Conservation (phyloP, 73 alveolate genomes). For the Paramecium sexaurelia region DNA sequence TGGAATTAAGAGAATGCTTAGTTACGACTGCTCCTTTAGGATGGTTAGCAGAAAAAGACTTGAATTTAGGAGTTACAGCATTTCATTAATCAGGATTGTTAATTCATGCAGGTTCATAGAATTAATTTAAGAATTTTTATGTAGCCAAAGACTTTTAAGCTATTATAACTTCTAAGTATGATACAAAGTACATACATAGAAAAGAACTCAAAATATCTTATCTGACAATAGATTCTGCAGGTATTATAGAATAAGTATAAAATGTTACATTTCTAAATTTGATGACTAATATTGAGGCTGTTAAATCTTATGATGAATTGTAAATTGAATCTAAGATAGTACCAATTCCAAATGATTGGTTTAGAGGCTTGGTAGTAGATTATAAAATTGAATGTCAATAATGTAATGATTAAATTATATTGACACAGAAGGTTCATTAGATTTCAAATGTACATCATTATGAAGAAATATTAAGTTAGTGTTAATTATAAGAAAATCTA, state of each 20-base stretch:
- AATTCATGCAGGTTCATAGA: not conserved
- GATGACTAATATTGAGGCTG: constrained; percentile 8
- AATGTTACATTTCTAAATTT: not conserved
- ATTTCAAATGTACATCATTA: not conserved
- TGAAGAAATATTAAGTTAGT: not conserved
- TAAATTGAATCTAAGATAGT: not conserved
- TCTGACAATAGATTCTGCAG: constrained; percentile 12
- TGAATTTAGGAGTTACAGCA: not conserved
- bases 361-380: not conserved
- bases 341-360: not conserved
- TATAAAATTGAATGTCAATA: not conserved
- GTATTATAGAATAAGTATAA: not conserved
- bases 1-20: not conserved
- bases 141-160: not conserved
- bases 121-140: not conserved
- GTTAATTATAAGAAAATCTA: not conserved
- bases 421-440: not conserved
- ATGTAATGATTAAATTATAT: not conserved
- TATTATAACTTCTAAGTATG: not conserved
- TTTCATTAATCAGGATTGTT: not conserved
- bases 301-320: not conserved
- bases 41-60: not conserved
- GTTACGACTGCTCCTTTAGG: not conserved
- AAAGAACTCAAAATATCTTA: not conserved
- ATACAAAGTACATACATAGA: not conserved